Evolutionary conservation across 495 filamentous ascomycete species (phyloP), one percentile per base, ranked within the genome.

Genomic region (Aspergillus asperescens): DNA sequence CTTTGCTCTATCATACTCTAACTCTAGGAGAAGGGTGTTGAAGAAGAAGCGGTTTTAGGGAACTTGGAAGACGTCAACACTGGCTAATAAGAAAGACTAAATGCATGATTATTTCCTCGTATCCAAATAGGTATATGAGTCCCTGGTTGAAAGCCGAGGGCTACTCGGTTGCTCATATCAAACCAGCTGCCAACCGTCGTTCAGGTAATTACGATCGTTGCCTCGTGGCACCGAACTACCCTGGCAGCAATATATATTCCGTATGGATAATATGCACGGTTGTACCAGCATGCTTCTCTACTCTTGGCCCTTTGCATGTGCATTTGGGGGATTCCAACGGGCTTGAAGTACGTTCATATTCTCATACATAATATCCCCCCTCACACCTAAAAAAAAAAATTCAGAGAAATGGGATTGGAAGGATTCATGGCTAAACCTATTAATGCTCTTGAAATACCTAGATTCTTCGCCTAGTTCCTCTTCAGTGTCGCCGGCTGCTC

Each of bases 391-490:
- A 37, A 12, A n/a, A 2, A 43, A 43, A 23, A 12, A 20, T 5
- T 8, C 24, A 42, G 9, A 40, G 18, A 16, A 28, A 32, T 42
- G 16, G 18, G 16, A 18, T 16, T n/a, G 35, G n/a, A 8, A n/a
- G n/a, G n/a, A n/a, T n/a, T 9, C 25, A 9, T 28, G 9, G 25
- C 25, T 28, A 28, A 28, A 28, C 9, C 25, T 1, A 8, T 15
- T 29, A n/a, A 29, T n/a, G 4, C 18, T 8, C 15, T 32, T 4
- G 4, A 34, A 0, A 6, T 31, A 76, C 70, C 10, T 28, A 77
- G 72, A 32, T 75, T 77, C 50, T 50, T 73, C 29, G 72, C 74
- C 4, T 77, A 72, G 74, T 77, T 73, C 53, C 50, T 72, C 7
- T 66, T 75, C 28, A 72, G 74, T 0, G 23, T 67, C 16, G 56